Conservation (phyloP, 495 filamentous ascomycete species). For the Penicillium atrosanguineum region DNA sequence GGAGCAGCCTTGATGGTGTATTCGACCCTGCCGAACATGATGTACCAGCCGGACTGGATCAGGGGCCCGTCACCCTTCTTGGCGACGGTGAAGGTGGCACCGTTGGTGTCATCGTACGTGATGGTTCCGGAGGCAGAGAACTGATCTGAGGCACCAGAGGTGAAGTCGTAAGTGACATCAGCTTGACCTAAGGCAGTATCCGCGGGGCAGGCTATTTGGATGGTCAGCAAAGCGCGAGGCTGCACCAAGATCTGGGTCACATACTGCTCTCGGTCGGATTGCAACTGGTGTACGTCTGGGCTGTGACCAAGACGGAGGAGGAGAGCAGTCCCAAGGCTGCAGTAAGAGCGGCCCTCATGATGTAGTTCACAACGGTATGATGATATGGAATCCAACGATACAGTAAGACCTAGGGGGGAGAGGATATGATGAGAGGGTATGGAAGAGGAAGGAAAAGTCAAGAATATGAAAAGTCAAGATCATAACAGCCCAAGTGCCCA, state of each 20-base stretch:
- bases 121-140: constrained; percentile 66
- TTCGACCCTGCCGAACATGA: constrained; percentile 68
- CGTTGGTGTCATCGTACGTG: constrained; percentile 66
- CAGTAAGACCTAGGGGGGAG: neutral
- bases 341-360: constrained; percentile 31
- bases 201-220: constrained; percentile 58
- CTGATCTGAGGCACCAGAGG: constrained; percentile 60
- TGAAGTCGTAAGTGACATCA: constrained; percentile 74
- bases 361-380: constrained; percentile 1
- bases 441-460: neutral
- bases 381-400: neutral
- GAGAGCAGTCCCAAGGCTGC: constrained; percentile 29
- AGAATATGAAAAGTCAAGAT: neutral
- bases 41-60: constrained; percentile 71
- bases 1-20: constrained; percentile 58
- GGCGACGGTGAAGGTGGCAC: constrained; percentile 82
- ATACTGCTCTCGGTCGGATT: constrained; percentile 68
- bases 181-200: constrained; percentile 80
- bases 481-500: neutral
- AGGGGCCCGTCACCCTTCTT: constrained; percentile 79
- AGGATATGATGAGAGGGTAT: constrained; percentile 1
- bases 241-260: constrained; percentile 18
- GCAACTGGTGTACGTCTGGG: constrained; percentile 74
- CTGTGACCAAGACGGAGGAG: constrained; percentile 44
- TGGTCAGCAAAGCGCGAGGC: constrained; percentile 17